Evolutionary conservation across 768 basidiomycete species (phyloP).

Genomic region (Trametes cingulata): DNA sequence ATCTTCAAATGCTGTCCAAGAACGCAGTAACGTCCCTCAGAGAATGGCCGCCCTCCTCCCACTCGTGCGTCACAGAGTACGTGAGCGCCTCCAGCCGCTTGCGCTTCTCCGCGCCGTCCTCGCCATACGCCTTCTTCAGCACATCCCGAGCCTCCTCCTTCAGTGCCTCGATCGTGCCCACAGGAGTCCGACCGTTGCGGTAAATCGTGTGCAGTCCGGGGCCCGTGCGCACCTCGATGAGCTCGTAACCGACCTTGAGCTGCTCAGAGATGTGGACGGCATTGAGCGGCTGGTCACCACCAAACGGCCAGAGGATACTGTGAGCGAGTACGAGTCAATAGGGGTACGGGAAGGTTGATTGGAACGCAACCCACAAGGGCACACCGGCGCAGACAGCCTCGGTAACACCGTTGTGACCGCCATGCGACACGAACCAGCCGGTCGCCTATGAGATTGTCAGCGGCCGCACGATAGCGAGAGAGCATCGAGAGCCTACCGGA

Average conservation of each 20-base stretch:
- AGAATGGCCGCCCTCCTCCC: slow-evolving; percentile 13
- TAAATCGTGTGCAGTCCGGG: slow-evolving; percentile 17
- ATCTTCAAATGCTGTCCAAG: not conserved
- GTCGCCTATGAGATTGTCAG: slow-evolving; percentile 1
- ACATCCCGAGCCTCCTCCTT: slow-evolving; percentile 20
- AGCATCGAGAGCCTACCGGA: not conserved
- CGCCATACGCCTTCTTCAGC: slow-evolving; percentile 24
- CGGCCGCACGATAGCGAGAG: not conserved
- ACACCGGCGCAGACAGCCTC: slow-evolving; percentile 28
- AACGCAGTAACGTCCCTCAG: not conserved
- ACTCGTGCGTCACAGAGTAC: slow-evolving; percentile 1
- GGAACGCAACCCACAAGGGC: slow-evolving; percentile 9
- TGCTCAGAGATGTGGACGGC: slow-evolving; percentile 20
- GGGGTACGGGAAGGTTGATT: not conserved
- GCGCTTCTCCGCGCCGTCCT: slow-evolving; percentile 28
- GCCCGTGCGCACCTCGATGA: slow-evolving; percentile 28
- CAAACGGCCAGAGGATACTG: slow-evolving; percentile 32
- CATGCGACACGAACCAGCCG: slow-evolving; percentile 28
- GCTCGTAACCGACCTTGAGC: slow-evolving; percentile 29
- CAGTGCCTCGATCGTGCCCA: slow-evolving; percentile 26
- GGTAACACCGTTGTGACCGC: slow-evolving; percentile 29
- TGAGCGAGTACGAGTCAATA: not conserved
- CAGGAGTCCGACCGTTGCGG: slow-evolving; percentile 21
- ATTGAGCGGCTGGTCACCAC: slow-evolving; percentile 28
- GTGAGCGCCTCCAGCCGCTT: slow-evolving; percentile 19